Conservation (phyloP, 1,139 yeast species). For the Hemisphaericaspora xylanilytica region DNA sequence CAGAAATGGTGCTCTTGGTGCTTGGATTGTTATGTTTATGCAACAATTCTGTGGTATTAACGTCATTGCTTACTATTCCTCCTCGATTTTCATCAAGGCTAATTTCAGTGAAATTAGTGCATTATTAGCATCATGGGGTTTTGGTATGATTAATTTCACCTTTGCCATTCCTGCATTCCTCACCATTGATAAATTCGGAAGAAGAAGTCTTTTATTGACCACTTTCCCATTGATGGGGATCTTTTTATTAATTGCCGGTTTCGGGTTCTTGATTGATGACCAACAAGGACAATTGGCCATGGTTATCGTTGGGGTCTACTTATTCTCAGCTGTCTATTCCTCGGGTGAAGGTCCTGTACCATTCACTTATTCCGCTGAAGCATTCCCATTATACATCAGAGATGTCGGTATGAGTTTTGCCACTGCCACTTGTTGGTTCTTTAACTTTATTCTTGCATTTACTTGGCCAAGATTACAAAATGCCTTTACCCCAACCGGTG, state of each 20-base stretch:
- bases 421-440: slow-evolving; percentile 83
- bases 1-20: slow-evolving; percentile 77
- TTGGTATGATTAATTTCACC: slow-evolving; percentile 75
- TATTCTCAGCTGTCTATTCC: slow-evolving; percentile 72
- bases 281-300: slow-evolving; percentile 41
- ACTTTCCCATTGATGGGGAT: slow-evolving; percentile 76
- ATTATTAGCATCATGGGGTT: slow-evolving; percentile 80
- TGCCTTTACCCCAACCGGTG: slow-evolving; percentile 76
- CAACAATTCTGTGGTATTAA: slow-evolving; percentile 93
- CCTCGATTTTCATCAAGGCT: slow-evolving; percentile 68
- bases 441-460: slow-evolving; percentile 70
- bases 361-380: slow-evolving; percentile 85
- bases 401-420: slow-evolving; percentile 86
- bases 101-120: slow-evolving; percentile 63
- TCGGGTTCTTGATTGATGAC: slow-evolving; percentile 65
- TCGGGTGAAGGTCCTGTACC: slow-evolving; percentile 92
- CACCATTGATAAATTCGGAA: slow-evolving; percentile 77
- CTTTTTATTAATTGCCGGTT: slow-evolving; percentile 69
- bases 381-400: slow-evolving; percentile 76
- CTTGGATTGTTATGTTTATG: slow-evolving; percentile 84
- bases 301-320: slow-evolving; percentile 71
- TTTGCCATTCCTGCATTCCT: slow-evolving; percentile 84
- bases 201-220: slow-evolving; percentile 64
- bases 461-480: slow-evolving; percentile 76
- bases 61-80: slow-evolving; percentile 80